Conservation (phyloP, 2,329 filamentous ascomycete genomes). For the Cercospora janseana region DNA sequence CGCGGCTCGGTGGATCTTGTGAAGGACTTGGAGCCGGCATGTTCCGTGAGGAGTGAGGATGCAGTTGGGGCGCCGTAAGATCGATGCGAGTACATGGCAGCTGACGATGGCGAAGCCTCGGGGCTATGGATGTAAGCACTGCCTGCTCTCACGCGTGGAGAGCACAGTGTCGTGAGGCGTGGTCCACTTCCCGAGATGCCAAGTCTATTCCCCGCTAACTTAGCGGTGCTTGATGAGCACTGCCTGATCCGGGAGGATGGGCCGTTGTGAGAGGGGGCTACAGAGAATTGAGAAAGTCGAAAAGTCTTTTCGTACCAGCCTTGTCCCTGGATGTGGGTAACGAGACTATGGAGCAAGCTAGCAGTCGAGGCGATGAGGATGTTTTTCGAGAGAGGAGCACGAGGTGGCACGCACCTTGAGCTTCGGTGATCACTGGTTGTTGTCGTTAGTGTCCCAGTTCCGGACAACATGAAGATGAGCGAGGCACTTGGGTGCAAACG, state of each 20-base stretch:
- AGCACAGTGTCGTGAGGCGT: too few relatives aligned
- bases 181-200: too few relatives aligned
- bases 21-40: not conserved
- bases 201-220: too few relatives aligned
- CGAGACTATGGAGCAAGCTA: not conserved
- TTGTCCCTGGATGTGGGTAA: not conserved
- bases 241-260: constrained; percentile 2
- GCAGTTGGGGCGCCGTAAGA: too few relatives aligned
- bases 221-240: not conserved
- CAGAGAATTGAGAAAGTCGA: constrained; percentile 13
- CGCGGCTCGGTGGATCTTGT: not conserved
- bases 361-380: not conserved
- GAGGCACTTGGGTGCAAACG: constrained; percentile 13
- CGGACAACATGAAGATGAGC: constrained; percentile 3
- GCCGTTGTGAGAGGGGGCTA: constrained; percentile 2
- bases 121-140: too few relatives aligned
- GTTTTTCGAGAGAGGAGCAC: not conserved
- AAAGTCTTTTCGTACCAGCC: constrained; percentile 4
- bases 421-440: not conserved
- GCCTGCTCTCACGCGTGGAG: not conserved
- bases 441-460: constrained; percentile 8
- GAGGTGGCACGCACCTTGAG: not conserved
- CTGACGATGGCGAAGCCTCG: too few relatives aligned
- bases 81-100: too few relatives aligned
- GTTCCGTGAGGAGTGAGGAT: not conserved